Percentiles rank a stretch among this genome's conserved stretches.
These are phyloP conservation scores for Stentor coeruleus DNA, from an alignment of 73 alveolate genomes.

Conservation along the genomic window DNA sequence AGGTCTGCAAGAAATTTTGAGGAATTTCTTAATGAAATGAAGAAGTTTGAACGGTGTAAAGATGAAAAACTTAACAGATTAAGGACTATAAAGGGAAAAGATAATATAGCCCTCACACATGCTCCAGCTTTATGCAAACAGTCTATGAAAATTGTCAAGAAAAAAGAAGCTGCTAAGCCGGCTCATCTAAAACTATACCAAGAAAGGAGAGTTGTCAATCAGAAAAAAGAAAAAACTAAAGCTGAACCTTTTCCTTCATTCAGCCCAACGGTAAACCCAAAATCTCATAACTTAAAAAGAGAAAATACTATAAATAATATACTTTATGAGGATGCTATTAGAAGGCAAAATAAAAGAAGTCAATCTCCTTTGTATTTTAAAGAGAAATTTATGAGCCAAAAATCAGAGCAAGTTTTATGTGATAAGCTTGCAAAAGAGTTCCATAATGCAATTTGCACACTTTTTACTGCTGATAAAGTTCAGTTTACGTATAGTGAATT, in stretches of 20 bases:
- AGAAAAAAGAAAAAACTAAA: background rate
- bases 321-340: conserved; percentile 18
- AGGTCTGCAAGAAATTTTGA: background rate
- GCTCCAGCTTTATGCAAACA: background rate
- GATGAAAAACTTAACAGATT: background rate
- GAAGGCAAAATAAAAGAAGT: background rate
- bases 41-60: background rate
- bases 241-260: background rate
- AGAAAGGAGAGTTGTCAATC: background rate
- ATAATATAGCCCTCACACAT: background rate
- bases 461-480: background rate
- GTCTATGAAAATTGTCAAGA: background rate
- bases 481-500: background rate
- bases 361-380: background rate
- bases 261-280: conserved; percentile 8
- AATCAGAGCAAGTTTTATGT: background rate
- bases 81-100: background rate
- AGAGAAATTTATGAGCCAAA: background rate
- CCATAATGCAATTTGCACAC: background rate
- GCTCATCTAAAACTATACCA: background rate
- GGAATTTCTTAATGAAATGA: conserved; percentile 4
- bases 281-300: background rate
- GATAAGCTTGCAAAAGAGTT: background rate
- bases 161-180: background rate
- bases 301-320: background rate